These are phyloP conservation scores for Yamadazyma taylorii DNA, from an alignment of 1,139 yeast species.

Conservation along the genomic window DNA sequence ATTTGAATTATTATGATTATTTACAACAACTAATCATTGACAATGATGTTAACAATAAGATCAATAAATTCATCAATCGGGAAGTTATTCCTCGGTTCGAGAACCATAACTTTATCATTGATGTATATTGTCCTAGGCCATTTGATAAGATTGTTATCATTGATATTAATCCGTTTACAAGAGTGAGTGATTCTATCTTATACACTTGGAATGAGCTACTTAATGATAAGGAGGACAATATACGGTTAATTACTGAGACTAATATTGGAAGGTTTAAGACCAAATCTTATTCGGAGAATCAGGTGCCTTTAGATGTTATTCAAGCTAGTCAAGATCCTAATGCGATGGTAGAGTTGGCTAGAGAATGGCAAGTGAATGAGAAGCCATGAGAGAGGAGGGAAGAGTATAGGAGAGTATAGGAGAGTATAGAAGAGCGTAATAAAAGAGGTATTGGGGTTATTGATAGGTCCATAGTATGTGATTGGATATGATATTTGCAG, in stretches of 20 bases:
- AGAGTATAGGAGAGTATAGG: background rate
- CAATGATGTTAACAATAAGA: slow-evolving; percentile 28
- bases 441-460: background rate
- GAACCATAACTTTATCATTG: slow-evolving; percentile 64
- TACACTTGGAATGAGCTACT: slow-evolving; percentile 83
- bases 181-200: slow-evolving; percentile 72
- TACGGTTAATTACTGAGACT: slow-evolving; percentile 69
- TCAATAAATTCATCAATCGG: slow-evolving; percentile 54
- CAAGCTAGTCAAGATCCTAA: slow-evolving; percentile 73
- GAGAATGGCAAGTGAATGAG: slow-evolving; percentile 47
- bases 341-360: slow-evolving; percentile 63
- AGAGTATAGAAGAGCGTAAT: no score
- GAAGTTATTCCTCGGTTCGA: slow-evolving; percentile 51
- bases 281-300: slow-evolving; percentile 84
- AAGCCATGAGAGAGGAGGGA: slow-evolving; percentile 1
- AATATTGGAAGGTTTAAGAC: slow-evolving; percentile 72
- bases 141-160: slow-evolving; percentile 62
- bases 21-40: slow-evolving; percentile 51
- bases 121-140: slow-evolving; percentile 80
- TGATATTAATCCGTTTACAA: slow-evolving; percentile 83
- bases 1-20: slow-evolving; percentile 77
- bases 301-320: slow-evolving; percentile 87
- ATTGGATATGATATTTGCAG: background rate
- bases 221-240: slow-evolving; percentile 27
- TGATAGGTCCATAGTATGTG: background rate